phyloP scores from a whole-genome alignment of 768 basidiomycete species.

The Kondoa malvinella region DNA sequence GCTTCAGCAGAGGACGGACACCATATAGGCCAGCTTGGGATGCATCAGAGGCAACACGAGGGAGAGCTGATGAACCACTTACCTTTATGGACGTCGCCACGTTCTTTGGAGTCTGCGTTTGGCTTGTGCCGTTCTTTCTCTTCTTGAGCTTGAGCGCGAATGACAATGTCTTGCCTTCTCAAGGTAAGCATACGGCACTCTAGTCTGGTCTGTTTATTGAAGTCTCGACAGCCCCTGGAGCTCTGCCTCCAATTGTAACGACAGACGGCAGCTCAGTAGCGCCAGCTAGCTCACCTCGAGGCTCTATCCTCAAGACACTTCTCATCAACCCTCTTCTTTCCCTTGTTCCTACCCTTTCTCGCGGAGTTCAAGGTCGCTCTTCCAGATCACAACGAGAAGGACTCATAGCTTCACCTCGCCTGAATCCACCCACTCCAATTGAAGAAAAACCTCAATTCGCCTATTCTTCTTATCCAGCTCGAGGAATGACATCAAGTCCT shows the following conservation, averaged over 20 bases:
- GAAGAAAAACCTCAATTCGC: too few species aligned
- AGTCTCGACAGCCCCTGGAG: conserved; percentile 4
- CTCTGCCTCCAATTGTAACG: not conserved
- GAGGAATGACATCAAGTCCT: too few species aligned
- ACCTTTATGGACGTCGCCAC: conserved; percentile 38
- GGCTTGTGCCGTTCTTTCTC: conserved; percentile 62
- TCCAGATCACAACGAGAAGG: conserved; percentile 17
- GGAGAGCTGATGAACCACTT: conserved; percentile 12
- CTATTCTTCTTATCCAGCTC: too few species aligned
- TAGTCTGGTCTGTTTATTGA: too few species aligned
- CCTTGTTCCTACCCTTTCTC: conserved; percentile 10
- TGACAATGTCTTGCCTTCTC: conserved; percentile 70
- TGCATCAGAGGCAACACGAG: not conserved
- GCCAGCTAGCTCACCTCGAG: too few species aligned
- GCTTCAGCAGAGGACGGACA: not conserved
- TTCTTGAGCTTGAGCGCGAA: conserved; percentile 93
- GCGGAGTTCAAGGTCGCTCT: conserved; percentile 6
- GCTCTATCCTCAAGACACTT: conserved; percentile 15
- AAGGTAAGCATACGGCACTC: conserved; percentile 15
- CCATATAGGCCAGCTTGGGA: conserved; percentile 15
- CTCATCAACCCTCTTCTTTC: conserved; percentile 13
- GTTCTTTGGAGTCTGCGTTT: conserved; percentile 39
- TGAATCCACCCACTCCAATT: not conserved
- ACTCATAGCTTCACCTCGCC: conserved; percentile 16
- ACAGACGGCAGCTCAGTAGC: too few species aligned